Base-by-base conservation (phyloP, 2,329 filamentous ascomycete species). In the Fusarium heterosporum region DNA sequence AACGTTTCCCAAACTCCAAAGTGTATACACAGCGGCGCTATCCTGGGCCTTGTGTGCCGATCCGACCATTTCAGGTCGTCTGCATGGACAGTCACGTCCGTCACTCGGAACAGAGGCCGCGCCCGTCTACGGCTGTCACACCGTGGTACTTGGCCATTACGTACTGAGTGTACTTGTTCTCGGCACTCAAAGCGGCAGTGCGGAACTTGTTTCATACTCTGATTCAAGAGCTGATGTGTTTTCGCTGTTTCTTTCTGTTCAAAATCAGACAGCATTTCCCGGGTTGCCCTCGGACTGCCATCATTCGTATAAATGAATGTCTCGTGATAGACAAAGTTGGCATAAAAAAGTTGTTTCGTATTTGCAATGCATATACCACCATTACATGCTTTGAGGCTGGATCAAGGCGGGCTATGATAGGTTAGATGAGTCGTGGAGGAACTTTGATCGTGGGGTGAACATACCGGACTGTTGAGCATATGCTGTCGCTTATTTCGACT, bases 391-490 rank as follows among this genome's bases (percentile, higher is more conserved):
- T 74, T 87, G 85, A 41, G 85, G 85, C 54, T 85, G 82, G 39
- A 87, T 82, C 66, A 79, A 82, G 22, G 85, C 85, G 61, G 85
- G 85, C 85, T 87, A 57, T 30, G 39, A 38, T 19, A 39, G n/a
- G 47, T 64, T 54, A 65, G 63, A 61, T 19, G 38, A n/a, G 28
- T 26, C 25, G 51, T 43, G 16, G 22, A 9, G 30, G 10, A 3
- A 19, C 48, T 30, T 28, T 26, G 16, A 10, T 36, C 4, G 16
- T n/a, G n/a, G 16, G n/a, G n/a, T 17, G 34, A 19, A 90, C 93
- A 82, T 89, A 96, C 93, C 76, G 95, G 95, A 83, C 93, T 97
- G 84, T 97, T 97, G 61, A 97, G 85, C 87, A 97, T 96, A 79
- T 90, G 95, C 79, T 97, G 93, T 64, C 95, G 87, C 84, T 96